phyloP scores from a whole-genome alignment of 2,329 filamentous ascomycete genomes.

The Delphinella strobiligena region DNA sequence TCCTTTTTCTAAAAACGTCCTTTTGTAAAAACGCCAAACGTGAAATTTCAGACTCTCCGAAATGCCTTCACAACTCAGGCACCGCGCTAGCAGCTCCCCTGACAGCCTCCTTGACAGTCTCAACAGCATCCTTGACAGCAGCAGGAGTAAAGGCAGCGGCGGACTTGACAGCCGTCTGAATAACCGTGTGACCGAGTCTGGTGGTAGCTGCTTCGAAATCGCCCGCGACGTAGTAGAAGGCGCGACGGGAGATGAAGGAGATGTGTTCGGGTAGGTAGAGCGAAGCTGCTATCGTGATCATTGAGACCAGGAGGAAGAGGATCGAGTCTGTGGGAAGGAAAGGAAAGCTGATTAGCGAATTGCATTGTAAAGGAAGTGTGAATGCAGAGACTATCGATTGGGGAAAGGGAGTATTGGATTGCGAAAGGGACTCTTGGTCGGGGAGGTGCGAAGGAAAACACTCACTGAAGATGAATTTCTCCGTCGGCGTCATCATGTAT shows the following conservation, averaged over 20 bases:
- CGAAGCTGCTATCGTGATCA: slow-evolving; percentile 74
- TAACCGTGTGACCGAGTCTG: slow-evolving; percentile 3
- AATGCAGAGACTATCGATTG: too few species aligned
- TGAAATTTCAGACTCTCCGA: too few species aligned
- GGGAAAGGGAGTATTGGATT: slow-evolving; percentile 1
- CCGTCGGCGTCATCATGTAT: slow-evolving; percentile 93
- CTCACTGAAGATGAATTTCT: slow-evolving; percentile 96
- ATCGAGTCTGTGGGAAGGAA: slow-evolving; percentile 72
- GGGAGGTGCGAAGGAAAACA: slow-evolving; percentile 11
- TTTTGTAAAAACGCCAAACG: too few species aligned
- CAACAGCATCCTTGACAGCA: slow-evolving; percentile 8
- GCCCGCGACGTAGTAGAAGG: slow-evolving; percentile 91
- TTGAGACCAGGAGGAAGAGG: slow-evolving; percentile 77
- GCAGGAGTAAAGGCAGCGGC: neutral
- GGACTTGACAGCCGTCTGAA: slow-evolving; percentile 10
- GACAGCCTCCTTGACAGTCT: slow-evolving; percentile 3
- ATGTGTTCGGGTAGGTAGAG: slow-evolving; percentile 93
- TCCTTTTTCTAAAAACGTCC: too few species aligned
- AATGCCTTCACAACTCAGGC: neutral
- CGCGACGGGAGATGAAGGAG: slow-evolving; percentile 65
- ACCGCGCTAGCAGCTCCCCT: neutral
- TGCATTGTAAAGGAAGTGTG: too few species aligned
- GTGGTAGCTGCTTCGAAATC: slow-evolving; percentile 33
- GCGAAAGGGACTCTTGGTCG: slow-evolving; percentile 6
- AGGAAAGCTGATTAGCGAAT: too few species aligned